Base-by-base conservation (phyloP, 2,329 filamentous ascomycete species). In the Talaromyces sp. region DNA sequence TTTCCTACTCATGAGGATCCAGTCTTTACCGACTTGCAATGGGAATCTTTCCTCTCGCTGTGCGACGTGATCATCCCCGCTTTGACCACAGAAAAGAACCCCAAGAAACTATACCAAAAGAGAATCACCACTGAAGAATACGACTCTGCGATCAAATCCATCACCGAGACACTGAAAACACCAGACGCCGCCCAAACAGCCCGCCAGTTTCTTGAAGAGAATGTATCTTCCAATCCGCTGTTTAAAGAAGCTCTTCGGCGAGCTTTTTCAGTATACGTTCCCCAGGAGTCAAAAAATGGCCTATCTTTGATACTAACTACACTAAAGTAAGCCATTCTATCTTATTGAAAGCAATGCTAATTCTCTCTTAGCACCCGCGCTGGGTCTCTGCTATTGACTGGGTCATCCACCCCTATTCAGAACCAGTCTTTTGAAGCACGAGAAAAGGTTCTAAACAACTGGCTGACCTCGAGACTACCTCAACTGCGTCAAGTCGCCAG, bases 11-110 rank as follows among this genome's bases (percentile, higher is more conserved):
- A 75, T 1, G 78, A 83, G 17, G 75, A 79, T 13, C 79, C 83
- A 58, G 78, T 84, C 58, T 80, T 88, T 68, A 84, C 81, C 2
- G 74, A 82, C 13, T 73, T 78, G 2, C 87, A 89, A 80, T 89
- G 86, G 86, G 79, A 77, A 35, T 86, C 84, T 0, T 75, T 89
- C 3, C 77, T 85, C 56, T 82, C 86, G 27, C 80, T 89, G 35
- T 79, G 83, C 9, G 86, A 88, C 67, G 81, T 86, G 1, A 76
- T 88, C 58, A 77, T 89, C 22, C 86, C 86, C 0, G 79, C 83
- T 2, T 78, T 88, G 65, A 78, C 77, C 43, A 77, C 80, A 3
- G 74, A 76, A 0, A 73, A 74, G 3, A 73, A 71, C 0, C 73
- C 76, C 8, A 75, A 75, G 54, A 72, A 74, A 10, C 67, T 67